These are phyloP conservation scores for Avena atlantica DNA, from an alignment of 176 grass and related monocot species.

Conservation along the genomic window DNA sequence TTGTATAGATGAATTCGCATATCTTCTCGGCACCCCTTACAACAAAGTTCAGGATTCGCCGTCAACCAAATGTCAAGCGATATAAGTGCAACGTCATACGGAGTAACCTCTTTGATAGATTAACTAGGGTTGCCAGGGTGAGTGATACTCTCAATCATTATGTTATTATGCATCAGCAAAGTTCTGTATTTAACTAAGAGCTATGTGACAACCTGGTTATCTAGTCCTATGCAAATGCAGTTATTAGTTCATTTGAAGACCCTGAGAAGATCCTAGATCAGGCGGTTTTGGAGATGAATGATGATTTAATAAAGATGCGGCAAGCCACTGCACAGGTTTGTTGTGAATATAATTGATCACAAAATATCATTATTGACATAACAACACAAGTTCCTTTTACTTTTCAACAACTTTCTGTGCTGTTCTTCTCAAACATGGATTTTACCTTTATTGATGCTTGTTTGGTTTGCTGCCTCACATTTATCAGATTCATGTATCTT, in stretches of 20 bases:
- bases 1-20: constrained; percentile 4
- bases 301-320: constrained; percentile 98
- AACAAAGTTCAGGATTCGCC: constrained; percentile 28
- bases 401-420: background rate
- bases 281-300: constrained; percentile 97
- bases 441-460: no score
- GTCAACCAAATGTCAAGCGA: constrained; percentile 55
- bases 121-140: constrained; percentile 91
- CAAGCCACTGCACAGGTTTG: constrained; percentile 97
- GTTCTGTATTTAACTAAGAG: constrained; percentile 33
- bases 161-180: background rate
- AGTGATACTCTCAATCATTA: constrained; percentile 34
- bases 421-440: background rate
- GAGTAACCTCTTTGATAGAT: constrained; percentile 91
- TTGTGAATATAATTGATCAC: background rate
- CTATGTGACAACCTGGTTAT: constrained; percentile 35
- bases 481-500: background rate
- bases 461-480: constrained; percentile 13
- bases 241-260: constrained; percentile 93
- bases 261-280: constrained; percentile 99
- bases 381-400: background rate
- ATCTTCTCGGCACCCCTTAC: constrained; percentile 10
- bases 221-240: constrained; percentile 95
- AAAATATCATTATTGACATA: constrained; percentile 27
- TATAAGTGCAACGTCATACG: constrained; percentile 74